Conservation (phyloP, 345 rosid species). For the Gossypioides kirkii region DNA sequence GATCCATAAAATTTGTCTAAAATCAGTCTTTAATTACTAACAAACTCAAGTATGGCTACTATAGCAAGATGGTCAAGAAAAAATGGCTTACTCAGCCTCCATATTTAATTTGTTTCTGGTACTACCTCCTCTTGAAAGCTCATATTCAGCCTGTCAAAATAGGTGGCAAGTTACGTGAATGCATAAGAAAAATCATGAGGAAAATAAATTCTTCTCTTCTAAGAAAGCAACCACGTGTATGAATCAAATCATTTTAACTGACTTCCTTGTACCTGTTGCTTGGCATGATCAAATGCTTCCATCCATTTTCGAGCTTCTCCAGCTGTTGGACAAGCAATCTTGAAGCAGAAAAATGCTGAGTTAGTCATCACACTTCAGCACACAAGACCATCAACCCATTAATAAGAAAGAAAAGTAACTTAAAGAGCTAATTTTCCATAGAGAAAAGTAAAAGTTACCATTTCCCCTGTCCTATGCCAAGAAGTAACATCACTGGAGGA, state of each 20-base stretch:
- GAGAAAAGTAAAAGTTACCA: background rate
- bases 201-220: conserved; percentile 4
- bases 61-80: conserved; percentile 17
- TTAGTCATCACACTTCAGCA: background rate
- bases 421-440: background rate
- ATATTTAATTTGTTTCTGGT: conserved; percentile 67
- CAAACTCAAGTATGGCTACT: conserved; percentile 3
- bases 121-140: conserved; percentile 59
- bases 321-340: conserved; percentile 91
- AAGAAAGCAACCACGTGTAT: background rate
- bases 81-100: conserved; percentile 66
- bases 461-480: background rate
- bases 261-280: conserved; percentile 66
- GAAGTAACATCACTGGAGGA: background rate
- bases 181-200: conserved; percentile 5
- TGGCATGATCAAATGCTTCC: conserved; percentile 93
- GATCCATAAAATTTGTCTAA: background rate
- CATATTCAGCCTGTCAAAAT: conserved; percentile 65
- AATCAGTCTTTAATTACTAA: background rate
- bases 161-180: background rate
- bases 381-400: background rate
- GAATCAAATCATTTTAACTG: background rate
- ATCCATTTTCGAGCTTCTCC: conserved; percentile 87
- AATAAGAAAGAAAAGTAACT: background rate
- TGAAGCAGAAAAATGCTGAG: conserved; percentile 22